phyloP scores from a whole-genome alignment of 768 basidiomycete species.

The Lactifluus echinatus region DNA sequence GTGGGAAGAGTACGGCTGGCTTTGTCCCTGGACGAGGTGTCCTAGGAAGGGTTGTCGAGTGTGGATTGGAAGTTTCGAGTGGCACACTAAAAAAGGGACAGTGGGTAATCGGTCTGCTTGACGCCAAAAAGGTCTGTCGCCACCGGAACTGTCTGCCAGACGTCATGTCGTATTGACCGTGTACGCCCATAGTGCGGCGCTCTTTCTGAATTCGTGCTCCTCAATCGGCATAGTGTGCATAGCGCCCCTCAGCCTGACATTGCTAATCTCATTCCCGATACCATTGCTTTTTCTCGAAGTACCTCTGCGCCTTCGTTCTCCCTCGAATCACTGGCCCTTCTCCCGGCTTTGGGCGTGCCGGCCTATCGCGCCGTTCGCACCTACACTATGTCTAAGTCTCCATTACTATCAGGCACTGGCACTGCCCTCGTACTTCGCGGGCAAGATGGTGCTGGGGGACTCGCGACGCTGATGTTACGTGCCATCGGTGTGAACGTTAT shows the following conservation, averaged over 20 bases:
- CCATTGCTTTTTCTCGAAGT: slow-evolving; percentile 21
- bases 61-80: slow-evolving; percentile 67
- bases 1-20: slow-evolving; percentile 32
- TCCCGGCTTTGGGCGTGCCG: slow-evolving; percentile 72
- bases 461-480: slow-evolving; percentile 72
- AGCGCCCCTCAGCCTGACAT: slow-evolving; percentile 48
- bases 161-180: slow-evolving; percentile 19
- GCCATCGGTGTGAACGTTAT: slow-evolving; percentile 63
- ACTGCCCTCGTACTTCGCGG: slow-evolving; percentile 58
- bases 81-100: slow-evolving; percentile 64
- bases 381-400: slow-evolving; percentile 18
- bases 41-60: slow-evolving; percentile 74
- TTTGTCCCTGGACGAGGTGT: slow-evolving; percentile 86
- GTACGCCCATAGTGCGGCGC: slow-evolving; percentile 56
- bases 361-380: slow-evolving; percentile 77
- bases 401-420: slow-evolving; percentile 19
- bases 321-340: slow-evolving; percentile 46
- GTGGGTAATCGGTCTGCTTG: slow-evolving; percentile 77
- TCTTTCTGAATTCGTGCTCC: slow-evolving; percentile 79
- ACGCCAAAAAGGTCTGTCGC: slow-evolving; percentile 60
- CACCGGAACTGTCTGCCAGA: slow-evolving; percentile 2
- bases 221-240: slow-evolving; percentile 70
- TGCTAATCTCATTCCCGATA: slow-evolving; percentile 27
- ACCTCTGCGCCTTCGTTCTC: slow-evolving; percentile 9
- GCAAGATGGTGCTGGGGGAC: slow-evolving; percentile 66